Percentiles rank a stretch among this genome's conserved stretches.
These are phyloP conservation scores for Elongisporangium prolatum DNA, from an alignment of 352 stramenopile genomes.

Conservation along the genomic window DNA sequence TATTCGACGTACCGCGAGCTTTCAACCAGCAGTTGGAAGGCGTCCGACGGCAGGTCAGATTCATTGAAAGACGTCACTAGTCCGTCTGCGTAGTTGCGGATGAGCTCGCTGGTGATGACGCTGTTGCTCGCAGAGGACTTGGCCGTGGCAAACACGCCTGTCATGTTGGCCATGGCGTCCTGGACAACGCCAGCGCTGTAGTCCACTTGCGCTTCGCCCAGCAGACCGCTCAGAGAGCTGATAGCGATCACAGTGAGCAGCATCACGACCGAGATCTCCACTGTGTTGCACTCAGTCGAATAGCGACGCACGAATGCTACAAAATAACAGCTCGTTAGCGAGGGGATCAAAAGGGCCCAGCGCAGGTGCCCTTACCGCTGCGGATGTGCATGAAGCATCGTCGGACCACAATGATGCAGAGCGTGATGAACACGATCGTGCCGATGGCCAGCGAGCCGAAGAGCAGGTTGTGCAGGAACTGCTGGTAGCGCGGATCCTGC, in stretches of 20 bases:
- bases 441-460: slow-evolving; percentile 61
- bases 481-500: slow-evolving; percentile 37
- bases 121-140: slow-evolving; percentile 28
- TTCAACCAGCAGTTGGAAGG: slow-evolving; percentile 63
- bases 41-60: slow-evolving; percentile 51
- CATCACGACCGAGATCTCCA: slow-evolving; percentile 67
- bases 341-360: too few relatives aligned
- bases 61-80: slow-evolving; percentile 72
- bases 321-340: background rate
- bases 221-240: slow-evolving; percentile 56
- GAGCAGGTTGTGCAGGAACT: slow-evolving; percentile 71
- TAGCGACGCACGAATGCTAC: slow-evolving; percentile 37
- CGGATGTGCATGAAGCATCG: slow-evolving; percentile 68
- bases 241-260: slow-evolving; percentile 72
- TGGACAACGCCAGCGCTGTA: slow-evolving; percentile 74
- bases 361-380: too few relatives aligned
- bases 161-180: slow-evolving; percentile 72
- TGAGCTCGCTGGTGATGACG: slow-evolving; percentile 25
- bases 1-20: slow-evolving; percentile 27
- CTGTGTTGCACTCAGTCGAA: slow-evolving; percentile 39
- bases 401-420: slow-evolving; percentile 63
- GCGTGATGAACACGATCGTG: slow-evolving; percentile 52
- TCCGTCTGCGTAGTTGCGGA: slow-evolving; percentile 46
- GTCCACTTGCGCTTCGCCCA: slow-evolving; percentile 77
- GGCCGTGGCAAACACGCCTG: slow-evolving; percentile 38